Base-by-base conservation (phyloP, 192 early-diverging fungal species). In the Podila minutissima region DNA sequence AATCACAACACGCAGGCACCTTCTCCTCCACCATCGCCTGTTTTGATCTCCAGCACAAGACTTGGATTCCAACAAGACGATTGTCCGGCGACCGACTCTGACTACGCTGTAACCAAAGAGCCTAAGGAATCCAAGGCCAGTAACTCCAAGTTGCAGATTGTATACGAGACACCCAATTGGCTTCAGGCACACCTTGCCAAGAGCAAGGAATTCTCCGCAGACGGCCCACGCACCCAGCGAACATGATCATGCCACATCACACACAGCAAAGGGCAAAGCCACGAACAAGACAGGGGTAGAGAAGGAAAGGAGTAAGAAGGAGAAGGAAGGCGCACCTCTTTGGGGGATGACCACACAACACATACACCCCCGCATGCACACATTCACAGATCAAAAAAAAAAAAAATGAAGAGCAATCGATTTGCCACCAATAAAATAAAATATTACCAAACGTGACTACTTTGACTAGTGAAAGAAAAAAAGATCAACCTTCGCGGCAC, bases 21-120 rank as follows among this genome's bases (percentile, higher is more conserved):
- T 32, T 67, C 66, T 4, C 66, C 66, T 12, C n/a, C 50, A 31
- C 64, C 64, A 7, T 74, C 57, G 46, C 72, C 46, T 9, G 12
- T 46, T 3, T 29, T 46, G 41, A 74, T 67, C 64, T 66, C 64
- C 1, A 66, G 58, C 15, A 64, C 64, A 28, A 26, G 31, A 20
- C 31, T 29, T 2, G 41, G 46, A 7, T 41, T 31, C 5, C 37
- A 63, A 9, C 41, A 22, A 9, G 58, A 74, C 26, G 29, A 74
- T 33, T 64, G 41, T 24, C 11, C 11, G 10, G 22, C 5, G 11
- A 3, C 5, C 62, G 8, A 26, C 41, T 17, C 41, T 46, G 13
- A 15, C 38, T 41, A 13, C 41, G 15, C 41, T 5, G 9, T 19
- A 22, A 53, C 50, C 19, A 53, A 22, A 53, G 50, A n/a, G 3